phyloP scores from a whole-genome alignment of 441 rosid genomes.

The Erodium trifolium region DNA sequence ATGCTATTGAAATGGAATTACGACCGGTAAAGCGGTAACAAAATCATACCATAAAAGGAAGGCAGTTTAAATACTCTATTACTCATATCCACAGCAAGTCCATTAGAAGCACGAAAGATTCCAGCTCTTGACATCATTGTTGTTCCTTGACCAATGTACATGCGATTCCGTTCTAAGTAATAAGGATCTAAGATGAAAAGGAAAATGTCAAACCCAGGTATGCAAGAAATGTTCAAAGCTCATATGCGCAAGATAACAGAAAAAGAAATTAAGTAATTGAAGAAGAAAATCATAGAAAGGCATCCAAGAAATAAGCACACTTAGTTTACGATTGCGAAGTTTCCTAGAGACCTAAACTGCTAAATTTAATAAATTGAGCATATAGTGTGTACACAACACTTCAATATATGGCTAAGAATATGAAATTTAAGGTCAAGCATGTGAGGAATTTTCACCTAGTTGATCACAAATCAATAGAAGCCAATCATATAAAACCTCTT shows the following conservation, averaged over 20 bases:
- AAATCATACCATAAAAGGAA: slow-evolving; percentile 59
- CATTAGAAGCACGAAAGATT: slow-evolving; percentile 68
- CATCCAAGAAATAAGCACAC: background rate
- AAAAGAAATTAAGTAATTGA: too few relatives aligned
- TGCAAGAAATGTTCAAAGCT: slow-evolving; percentile 15
- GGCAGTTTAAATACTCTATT: slow-evolving; percentile 65
- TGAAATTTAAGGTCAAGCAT: slow-evolving; percentile 2
- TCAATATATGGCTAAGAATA: background rate
- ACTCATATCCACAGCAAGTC: slow-evolving; percentile 81
- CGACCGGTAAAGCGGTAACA: background rate
- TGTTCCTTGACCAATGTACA: slow-evolving; percentile 87
- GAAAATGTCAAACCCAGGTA: slow-evolving; percentile 23
- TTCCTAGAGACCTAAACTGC: background rate
- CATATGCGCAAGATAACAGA: slow-evolving; percentile 8
- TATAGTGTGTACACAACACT: background rate
- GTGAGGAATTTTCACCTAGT: background rate
- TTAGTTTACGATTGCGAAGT: background rate
- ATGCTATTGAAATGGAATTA: background rate
- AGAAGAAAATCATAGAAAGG: background rate
- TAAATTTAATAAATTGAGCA: slow-evolving; percentile 2
- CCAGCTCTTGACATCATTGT: slow-evolving; percentile 85
- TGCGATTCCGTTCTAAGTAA: slow-evolving; percentile 58
- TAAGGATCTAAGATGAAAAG: slow-evolving; percentile 57
- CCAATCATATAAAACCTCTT: background rate
- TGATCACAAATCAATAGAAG: background rate